phyloP scores from a whole-genome alignment of 148 eudicot species.

The Heliosperma pusillum region DNA sequence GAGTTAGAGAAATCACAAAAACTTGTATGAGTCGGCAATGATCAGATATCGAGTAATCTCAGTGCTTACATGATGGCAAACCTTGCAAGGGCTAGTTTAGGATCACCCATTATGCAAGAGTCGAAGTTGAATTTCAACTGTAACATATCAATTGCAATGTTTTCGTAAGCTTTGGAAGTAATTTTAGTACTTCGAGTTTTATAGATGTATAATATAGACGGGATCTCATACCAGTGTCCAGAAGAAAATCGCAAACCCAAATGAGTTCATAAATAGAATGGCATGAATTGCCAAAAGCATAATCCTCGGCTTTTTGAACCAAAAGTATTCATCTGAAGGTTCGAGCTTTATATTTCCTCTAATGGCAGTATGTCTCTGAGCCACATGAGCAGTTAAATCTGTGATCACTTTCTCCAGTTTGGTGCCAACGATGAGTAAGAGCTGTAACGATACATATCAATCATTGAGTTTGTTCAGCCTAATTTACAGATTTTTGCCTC shows the following conservation, averaged over 20 bases:
- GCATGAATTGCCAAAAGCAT: constrained; percentile 25
- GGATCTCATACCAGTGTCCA: constrained; percentile 26
- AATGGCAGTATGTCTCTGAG: constrained; percentile 21
- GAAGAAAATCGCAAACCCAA: constrained; percentile 32
- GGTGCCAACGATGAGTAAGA: constrained; percentile 26
- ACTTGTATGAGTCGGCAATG: neutral
- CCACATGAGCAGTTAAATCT: constrained; percentile 20
- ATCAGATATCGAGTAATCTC: neutral
- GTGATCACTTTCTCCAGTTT: constrained; percentile 31
- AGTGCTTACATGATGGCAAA: constrained; percentile 41
- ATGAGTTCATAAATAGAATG: constrained; percentile 31
- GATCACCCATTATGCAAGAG: constrained; percentile 56
- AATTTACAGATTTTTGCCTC: neutral
- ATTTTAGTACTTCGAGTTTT: neutral
- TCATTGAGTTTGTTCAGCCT: too few relatives aligned
- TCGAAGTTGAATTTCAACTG: constrained; percentile 41
- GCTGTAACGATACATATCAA: constrained; percentile 6
- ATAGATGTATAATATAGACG: neutral
- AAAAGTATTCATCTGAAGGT: constrained; percentile 35
- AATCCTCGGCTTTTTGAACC: constrained; percentile 29
- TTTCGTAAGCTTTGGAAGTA: neutral
- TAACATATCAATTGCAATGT: neutral
- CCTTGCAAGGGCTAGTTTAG: constrained; percentile 35
- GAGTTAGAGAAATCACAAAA: neutral
- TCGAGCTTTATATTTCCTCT: constrained; percentile 13